Base-by-base conservation (phyloP, 352 stramenopile species). In the Phytophthora pini region DNA sequence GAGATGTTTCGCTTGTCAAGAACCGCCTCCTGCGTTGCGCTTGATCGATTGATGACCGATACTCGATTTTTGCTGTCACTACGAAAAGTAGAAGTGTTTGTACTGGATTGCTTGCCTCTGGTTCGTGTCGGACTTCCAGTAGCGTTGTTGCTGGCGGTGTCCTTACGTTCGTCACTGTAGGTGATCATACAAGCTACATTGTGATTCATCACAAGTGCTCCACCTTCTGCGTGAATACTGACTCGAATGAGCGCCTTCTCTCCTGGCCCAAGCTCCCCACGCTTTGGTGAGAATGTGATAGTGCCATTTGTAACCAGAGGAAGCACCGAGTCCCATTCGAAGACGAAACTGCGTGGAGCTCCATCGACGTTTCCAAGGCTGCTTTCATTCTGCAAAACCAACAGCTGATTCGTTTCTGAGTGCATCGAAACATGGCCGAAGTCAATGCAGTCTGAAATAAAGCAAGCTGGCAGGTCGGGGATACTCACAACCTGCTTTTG, bases 171-270 rank as follows among this genome's bases (percentile, higher is more conserved):
- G 17, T 70, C 61, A n/a, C 9, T 58, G 17, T 77, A 82, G 3
- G 56, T 70, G 40, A 93, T 65, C 45, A 70, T 76, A 36, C 84
- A 93, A 20, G 76, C 69, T 31, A 95, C 61, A 46, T 89, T 70
- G 38, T 95, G 83, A 58, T 93, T 87, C 9, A 95, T 52, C 2
- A 93, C 79, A 1, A 92, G 10, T 3, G 71, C 55, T 24, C 88
- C 70, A n/a, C 73, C 58, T 31, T 60, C 46, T 1, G 80, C 68
- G 13, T 57, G 61, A n/a, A 93, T 17, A 11, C 56, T 82, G 29
- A 91, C 73, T 4, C 82, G 80, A 26, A 93, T 71, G 5, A 93
- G 64, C 13, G 52, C 27, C 26, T 89, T 77, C 31, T 92, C 70
- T 4, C 74, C 78, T 26, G 78, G 70, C 0, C 38, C 46, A 34